Evolutionary conservation across 164 flowering plant species (phyloP).

Genomic region (Magnolia sinica): DNA sequence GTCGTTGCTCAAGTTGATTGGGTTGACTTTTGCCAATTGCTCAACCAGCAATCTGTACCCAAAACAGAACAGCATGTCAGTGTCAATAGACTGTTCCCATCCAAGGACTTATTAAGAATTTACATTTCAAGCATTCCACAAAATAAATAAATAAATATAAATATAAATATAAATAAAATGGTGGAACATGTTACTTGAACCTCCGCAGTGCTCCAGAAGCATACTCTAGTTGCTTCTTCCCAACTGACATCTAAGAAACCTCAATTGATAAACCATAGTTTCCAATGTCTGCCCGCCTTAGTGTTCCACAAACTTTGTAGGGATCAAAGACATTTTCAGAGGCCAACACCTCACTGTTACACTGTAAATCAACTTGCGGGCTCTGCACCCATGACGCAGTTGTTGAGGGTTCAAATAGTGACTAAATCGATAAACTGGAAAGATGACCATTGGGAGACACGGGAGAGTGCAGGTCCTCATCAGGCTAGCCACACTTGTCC

Average conservation of each 20-base stretch:
- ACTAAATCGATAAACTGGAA: constrained; percentile 48
- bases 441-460: constrained; percentile 50
- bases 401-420: constrained; percentile 48
- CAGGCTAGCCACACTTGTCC: no score
- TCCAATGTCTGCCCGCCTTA: constrained; percentile 73
- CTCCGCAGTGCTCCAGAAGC: constrained; percentile 67
- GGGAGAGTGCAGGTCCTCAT: constrained; percentile 32
- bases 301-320: constrained; percentile 62
- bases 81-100: background rate
- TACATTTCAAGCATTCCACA: no score
- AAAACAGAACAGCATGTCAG: constrained; percentile 1
- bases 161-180: no score
- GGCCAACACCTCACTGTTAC: constrained; percentile 45
- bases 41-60: background rate
- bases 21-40: no score
- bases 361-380: constrained; percentile 51
- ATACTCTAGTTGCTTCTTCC: constrained; percentile 47
- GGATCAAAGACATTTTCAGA: constrained; percentile 58
- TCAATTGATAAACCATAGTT: constrained; percentile 52
- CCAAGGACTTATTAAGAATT: no score
- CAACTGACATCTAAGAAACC: constrained; percentile 47
- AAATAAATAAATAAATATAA: no score
- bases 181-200: constrained; percentile 45
- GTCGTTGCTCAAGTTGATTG: no score
- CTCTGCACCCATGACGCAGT: constrained; percentile 47